Evolutionary conservation across 1,284 basidiomycete genomes (phyloP), one percentile per base, ranked within the genome.

Genomic region (Amylostereum chailletii): DNA sequence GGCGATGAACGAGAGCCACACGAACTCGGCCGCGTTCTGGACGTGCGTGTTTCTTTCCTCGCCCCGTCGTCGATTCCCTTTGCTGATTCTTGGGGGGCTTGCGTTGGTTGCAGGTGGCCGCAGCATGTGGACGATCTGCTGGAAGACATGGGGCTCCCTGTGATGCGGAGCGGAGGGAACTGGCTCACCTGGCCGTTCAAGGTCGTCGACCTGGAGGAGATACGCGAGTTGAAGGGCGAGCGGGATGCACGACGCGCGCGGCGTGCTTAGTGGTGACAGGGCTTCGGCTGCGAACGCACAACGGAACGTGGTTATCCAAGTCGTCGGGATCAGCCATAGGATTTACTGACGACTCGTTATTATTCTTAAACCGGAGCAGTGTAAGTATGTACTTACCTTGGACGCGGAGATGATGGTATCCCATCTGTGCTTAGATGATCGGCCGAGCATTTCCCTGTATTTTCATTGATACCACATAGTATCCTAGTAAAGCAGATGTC

Each of bases 181-280:
- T 77, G 74, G 72, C 57, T 79, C 7, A 81, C 74, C 9, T 82
- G 81, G 79, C 67, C 73, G 0, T 79, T 83, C 66, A 74, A 72
- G 53, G 65, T 71, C 8, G 69, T 80, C 34, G 66, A 73, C 27
- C 38, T 72, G n/a, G 59, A 65, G 2, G 79, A 82, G 55, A 67
- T 83, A 19, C 59, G 61, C 3, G 65, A 58, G 5, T 60, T 82
- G n/a, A 57, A 61, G 5, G 67, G 74, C 47, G 79, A 83, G 49
- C 57, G 64, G 3, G 56, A 55, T n/a, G 55, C 47, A 27, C 55
- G 54, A 30, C 53, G 59, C 37, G 19, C 19, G 19, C 19, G 19
- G 19, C 19, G 19, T 19, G 19, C 19, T 19, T 19, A 19, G 19
- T 19, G 19, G 19, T 19, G 19, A 19, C 19, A 19, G 19, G 19